Evolutionary conservation across 108 stramenopile species (phyloP).

Genomic region (Skeletonema marinoi): DNA sequence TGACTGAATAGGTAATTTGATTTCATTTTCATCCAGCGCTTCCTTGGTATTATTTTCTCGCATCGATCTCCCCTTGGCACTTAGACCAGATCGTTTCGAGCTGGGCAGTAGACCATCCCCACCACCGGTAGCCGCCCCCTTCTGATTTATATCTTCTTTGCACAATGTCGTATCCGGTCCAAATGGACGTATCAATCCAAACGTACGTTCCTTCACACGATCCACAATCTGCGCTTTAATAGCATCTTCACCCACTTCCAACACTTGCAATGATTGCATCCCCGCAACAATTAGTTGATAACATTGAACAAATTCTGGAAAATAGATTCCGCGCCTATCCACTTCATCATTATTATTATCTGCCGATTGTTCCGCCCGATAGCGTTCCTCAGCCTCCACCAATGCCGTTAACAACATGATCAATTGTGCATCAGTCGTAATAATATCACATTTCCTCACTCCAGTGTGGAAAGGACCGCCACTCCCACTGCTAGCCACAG

Average conservation of each 20-base stretch:
- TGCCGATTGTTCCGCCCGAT: neutral
- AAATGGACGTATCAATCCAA: conserved; percentile 17
- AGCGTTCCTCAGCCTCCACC: conserved; percentile 32
- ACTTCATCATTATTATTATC: neutral
- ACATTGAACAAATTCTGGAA: conserved; percentile 63
- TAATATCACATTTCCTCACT: conserved; percentile 2
- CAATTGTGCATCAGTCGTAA: conserved; percentile 19
- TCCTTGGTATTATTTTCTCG: neutral
- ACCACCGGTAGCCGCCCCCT: neutral
- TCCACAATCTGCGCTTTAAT: neutral
- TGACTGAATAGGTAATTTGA: conserved; percentile 15
- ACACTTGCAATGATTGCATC: conserved; percentile 65
- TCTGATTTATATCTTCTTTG: neutral
- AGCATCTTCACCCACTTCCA: neutral
- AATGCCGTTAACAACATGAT: conserved; percentile 28
- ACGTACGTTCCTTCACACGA: conserved; percentile 23
- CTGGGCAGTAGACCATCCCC: neutral
- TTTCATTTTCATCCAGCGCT: conserved; percentile 14
- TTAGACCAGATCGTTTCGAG: neutral
- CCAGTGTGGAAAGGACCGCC: neutral
- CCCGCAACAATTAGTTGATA: conserved; percentile 66
- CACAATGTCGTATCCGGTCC: conserved; percentile 10
- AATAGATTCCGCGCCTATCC: conserved; percentile 3
- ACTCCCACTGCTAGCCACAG: neutral
- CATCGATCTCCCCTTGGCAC: neutral